Percentiles rank a stretch among this genome's conserved stretches.
phyloP scores from a whole-genome alignment of 495 filamentous ascomycete genomes.

The Penicillium psychrofluorescens region DNA sequence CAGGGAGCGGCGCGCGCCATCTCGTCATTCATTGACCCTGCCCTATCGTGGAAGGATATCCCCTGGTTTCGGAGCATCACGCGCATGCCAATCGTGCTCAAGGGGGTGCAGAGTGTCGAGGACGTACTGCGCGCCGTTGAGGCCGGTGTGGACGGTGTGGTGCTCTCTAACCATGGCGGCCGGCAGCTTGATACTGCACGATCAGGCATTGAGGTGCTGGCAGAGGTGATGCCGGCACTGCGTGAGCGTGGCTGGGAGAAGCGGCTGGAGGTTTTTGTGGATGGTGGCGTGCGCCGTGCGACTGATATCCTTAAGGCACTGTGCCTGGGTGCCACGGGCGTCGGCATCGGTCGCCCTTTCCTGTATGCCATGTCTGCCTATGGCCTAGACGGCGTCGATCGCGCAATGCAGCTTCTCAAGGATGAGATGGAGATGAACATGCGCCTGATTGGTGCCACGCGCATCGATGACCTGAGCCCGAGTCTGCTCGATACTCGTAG shows the following conservation, averaged over 20 bases:
- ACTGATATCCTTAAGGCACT: conserved; percentile 96
- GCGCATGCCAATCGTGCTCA: conserved; percentile 93
- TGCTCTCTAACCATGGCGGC: conserved; percentile 94
- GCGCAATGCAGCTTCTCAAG: conserved; percentile 90
- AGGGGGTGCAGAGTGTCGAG: conserved; percentile 93
- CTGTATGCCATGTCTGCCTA: conserved; percentile 95
- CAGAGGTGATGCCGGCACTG: conserved; percentile 93
- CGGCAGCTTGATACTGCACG: conserved; percentile 92
- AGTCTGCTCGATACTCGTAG: conserved; percentile 71
- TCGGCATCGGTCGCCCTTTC: conserved; percentile 93
- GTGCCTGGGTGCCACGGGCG: conserved; percentile 85
- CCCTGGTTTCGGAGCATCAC: conserved; percentile 91
- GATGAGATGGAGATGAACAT: conserved; percentile 99
- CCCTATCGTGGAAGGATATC: conserved; percentile 86
- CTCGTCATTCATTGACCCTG: conserved; percentile 91
- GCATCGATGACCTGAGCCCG: conserved; percentile 69
- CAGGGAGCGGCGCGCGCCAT: conserved; percentile 92
- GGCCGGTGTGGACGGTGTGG: conserved; percentile 79
- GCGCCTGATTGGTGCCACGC: conserved; percentile 77
- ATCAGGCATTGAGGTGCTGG: conserved; percentile 86
- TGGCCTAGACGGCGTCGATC: conserved; percentile 76
- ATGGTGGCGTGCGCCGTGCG: conserved; percentile 82
- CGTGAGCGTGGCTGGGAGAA: conserved; percentile 74
- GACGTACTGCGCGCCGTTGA: conserved; percentile 86
- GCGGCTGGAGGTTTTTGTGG: conserved; percentile 82